phyloP scores from a whole-genome alignment of 2,329 filamentous ascomycete genomes.

The Pseudopithomyces maydicus region DNA sequence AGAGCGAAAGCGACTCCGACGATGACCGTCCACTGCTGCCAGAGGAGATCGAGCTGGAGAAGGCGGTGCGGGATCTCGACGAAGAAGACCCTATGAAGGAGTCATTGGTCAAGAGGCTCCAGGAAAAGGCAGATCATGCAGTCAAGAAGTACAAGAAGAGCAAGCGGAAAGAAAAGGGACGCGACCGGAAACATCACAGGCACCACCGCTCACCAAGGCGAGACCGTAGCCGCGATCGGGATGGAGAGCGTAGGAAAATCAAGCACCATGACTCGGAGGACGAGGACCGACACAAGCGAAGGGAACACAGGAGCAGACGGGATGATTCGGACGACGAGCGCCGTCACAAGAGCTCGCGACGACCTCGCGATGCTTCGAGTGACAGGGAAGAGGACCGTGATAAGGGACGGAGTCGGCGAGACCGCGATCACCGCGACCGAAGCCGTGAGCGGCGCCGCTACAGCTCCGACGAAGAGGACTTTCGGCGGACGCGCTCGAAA shows the following conservation, averaged over 20 bases:
- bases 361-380: slow-evolving; percentile 16
- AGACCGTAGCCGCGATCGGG: slow-evolving; percentile 19
- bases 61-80: slow-evolving; percentile 79
- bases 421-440: slow-evolving; percentile 19
- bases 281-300: slow-evolving; percentile 10
- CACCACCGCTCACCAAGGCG: slow-evolving; percentile 32
- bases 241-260: slow-evolving; percentile 21
- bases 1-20: slow-evolving; percentile 48
- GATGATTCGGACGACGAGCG: slow-evolving; percentile 18
- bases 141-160: slow-evolving; percentile 59
- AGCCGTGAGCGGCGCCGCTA: slow-evolving; percentile 19
- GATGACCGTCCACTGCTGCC: slow-evolving; percentile 68
- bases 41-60: slow-evolving; percentile 80
- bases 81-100: slow-evolving; percentile 98
- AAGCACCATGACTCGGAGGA: slow-evolving; percentile 21
- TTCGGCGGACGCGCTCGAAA: slow-evolving; percentile 7
- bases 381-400: slow-evolving; percentile 12
- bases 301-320: slow-evolving; percentile 11
- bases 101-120: slow-evolving; percentile 88
- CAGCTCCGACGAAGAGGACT: slow-evolving; percentile 14
- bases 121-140: slow-evolving; percentile 80
- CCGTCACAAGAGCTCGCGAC: slow-evolving; percentile 11
- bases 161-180: slow-evolving; percentile 53
- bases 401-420: slow-evolving; percentile 12
- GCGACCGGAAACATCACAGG: slow-evolving; percentile 47